Conservation (phyloP, 2,329 filamentous ascomycete genomes). For the Truncatella angustata region DNA sequence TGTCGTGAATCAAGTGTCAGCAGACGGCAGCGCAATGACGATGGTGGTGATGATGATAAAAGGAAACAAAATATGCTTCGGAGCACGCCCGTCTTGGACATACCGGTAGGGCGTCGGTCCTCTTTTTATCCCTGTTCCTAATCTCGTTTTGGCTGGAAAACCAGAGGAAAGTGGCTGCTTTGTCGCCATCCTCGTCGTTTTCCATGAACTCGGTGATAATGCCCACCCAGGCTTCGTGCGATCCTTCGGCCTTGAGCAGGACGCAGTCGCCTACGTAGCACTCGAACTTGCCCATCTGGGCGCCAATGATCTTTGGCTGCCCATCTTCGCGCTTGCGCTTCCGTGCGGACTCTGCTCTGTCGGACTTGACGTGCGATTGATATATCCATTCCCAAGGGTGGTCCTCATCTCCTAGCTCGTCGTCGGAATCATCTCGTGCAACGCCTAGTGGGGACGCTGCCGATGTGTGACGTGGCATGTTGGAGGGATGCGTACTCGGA, state of each 20-base stretch:
- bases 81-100: background rate
- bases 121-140: constrained; percentile 76
- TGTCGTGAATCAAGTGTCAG: constrained; percentile 27
- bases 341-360: constrained; percentile 16
- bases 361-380: constrained; percentile 26
- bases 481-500: background rate
- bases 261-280: constrained; percentile 82
- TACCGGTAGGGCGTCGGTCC: constrained; percentile 72
- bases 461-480: constrained; percentile 12
- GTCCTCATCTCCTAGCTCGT: constrained; percentile 76
- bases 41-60: too few species aligned
- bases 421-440: constrained; percentile 77
- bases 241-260: constrained; percentile 82
- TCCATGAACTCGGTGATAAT: constrained; percentile 82
- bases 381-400: constrained; percentile 81
- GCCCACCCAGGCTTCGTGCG: constrained; percentile 88
- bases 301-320: constrained; percentile 68
- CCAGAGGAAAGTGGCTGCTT: constrained; percentile 90
- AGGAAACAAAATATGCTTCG: too few species aligned
- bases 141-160: constrained; percentile 92
- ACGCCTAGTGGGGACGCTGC: constrained; percentile 54
- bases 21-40: too few species aligned
- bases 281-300: constrained; percentile 76
- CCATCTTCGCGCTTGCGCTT: constrained; percentile 34
- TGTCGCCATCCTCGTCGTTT: constrained; percentile 70